Base-by-base conservation (phyloP, 257 asterid genomes). In the Ilex aquifolium region DNA sequence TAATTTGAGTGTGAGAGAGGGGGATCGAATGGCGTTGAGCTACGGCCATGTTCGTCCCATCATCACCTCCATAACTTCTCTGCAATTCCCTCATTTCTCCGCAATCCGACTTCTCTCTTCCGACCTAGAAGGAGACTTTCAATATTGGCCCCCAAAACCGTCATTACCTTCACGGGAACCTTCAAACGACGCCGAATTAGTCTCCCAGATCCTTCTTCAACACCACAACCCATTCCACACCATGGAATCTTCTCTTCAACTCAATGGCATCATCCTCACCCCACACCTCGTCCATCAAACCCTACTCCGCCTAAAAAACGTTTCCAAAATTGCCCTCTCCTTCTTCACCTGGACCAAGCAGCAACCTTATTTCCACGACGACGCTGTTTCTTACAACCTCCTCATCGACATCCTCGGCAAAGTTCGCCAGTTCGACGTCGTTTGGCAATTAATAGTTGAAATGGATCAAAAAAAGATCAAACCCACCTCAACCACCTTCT, bases 201-300 rank as follows among this genome's bases (percentile, higher is more conserved):
- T 91, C 7, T 84, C 90, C 58, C 88, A 84, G 49, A 62, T 91
- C 58, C 80, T 91, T 61, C 80, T 85, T 66, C 80, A 74, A 30
- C 91, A 91, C 76, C 96, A 84, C 82, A 91, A 91, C 78, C 98
- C 98, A 1, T 91, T 84, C 72, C 98, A 91, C 73, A 85, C 82
- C 74, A 81, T 83, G 81, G 96, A 91, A 66, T 88, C 98, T 4
- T 84, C 95, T 21, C 79, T 88, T 68, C 95, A 91, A 44, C 88
- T 91, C 72, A 51, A 69, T 29, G 96, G 98, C 3, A 65, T 88
- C n/a, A 32, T 80, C 60, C 83, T 91, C 29, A 72, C 88, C 53
- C 74, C 87, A 10, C 56, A 65, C 16, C 64, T 91, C 57, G 72
- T 86, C 66, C 90, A 88, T 75, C 98, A 91, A 62, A 88, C 88